Conservation (phyloP, 2,329 filamentous ascomycete species). For the Phialocephala subalpina region DNA sequence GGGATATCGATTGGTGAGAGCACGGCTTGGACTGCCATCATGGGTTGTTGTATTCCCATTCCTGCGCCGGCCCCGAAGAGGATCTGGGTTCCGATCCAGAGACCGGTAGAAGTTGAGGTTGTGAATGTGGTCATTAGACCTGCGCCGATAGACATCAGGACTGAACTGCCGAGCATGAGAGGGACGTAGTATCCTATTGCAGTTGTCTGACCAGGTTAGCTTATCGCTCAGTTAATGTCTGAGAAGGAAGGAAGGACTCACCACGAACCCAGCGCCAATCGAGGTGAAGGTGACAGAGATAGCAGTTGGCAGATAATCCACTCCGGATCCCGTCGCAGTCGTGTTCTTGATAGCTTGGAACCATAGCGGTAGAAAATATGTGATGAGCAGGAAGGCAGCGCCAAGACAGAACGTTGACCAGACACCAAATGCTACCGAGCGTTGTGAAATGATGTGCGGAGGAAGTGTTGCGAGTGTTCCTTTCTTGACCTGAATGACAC, state of each 20-base stretch:
- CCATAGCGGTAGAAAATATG: constrained; percentile 63
- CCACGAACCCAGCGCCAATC: constrained; percentile 32
- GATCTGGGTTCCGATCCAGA: constrained; percentile 47
- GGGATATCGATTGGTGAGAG: constrained; percentile 39
- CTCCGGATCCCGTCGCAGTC: constrained; percentile 74
- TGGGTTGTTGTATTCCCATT: constrained; percentile 42
- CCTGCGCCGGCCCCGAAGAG: constrained; percentile 42
- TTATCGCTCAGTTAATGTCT: background rate
- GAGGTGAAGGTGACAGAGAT: constrained; percentile 43
- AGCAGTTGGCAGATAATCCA: constrained; percentile 69
- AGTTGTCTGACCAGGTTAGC: constrained; percentile 33
- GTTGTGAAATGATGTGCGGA: constrained; percentile 47
- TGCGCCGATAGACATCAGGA: constrained; percentile 47
- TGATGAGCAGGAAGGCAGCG: constrained; percentile 52
- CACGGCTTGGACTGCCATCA: constrained; percentile 40
- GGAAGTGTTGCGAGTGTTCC: constrained; percentile 50
- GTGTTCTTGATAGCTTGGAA: constrained; percentile 79
- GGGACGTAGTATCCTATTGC: constrained; percentile 41
- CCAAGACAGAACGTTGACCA: constrained; percentile 44
- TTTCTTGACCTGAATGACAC: constrained; percentile 46
- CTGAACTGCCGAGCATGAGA: constrained; percentile 35
- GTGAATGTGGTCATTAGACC: constrained; percentile 51
- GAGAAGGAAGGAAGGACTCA: background rate
- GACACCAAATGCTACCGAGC: constrained; percentile 45
- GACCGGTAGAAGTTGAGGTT: constrained; percentile 41